Percentiles rank a stretch among this genome's conserved stretches.
Evolutionary conservation across 2,329 filamentous ascomycete species (phyloP).

Genomic region (Dryadomyces quercivorus): DNA sequence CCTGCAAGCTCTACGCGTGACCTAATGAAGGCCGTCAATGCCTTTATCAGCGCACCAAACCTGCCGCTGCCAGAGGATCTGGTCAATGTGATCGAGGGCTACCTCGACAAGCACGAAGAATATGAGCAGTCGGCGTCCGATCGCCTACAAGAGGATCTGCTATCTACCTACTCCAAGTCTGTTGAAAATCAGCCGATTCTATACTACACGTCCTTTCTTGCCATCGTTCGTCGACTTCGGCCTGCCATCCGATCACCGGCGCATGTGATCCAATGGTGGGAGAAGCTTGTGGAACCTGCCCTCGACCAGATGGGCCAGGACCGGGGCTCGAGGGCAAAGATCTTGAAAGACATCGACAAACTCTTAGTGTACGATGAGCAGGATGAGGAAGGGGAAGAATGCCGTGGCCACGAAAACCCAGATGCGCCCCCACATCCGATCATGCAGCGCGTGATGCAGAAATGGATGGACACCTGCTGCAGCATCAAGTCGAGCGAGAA

Average conservation of each 20-base stretch:
- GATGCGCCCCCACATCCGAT: constrained; percentile 32
- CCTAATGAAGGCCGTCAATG: constrained; percentile 43
- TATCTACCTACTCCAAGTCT: constrained; percentile 51
- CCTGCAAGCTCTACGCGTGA: constrained; percentile 43
- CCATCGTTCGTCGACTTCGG: constrained; percentile 50
- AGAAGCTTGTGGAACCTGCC: constrained; percentile 44
- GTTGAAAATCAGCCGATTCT: constrained; percentile 39
- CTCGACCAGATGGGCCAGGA: constrained; percentile 44
- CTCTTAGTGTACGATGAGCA: constrained; percentile 51
- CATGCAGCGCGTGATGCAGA: constrained; percentile 40
- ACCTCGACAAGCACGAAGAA: constrained; percentile 54
- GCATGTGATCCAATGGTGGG: constrained; percentile 61
- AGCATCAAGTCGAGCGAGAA: constrained; percentile 21
- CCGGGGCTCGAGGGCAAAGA: constrained; percentile 51
- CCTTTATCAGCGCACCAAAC: constrained; percentile 34
- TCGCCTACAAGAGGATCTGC: constrained; percentile 61
- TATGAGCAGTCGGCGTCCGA: constrained; percentile 59
- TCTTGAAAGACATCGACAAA: constrained; percentile 50
- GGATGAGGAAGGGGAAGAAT: constrained; percentile 29
- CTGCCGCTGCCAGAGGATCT: constrained; percentile 58
- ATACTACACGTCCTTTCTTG: constrained; percentile 55
- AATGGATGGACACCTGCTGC: constrained; percentile 41
- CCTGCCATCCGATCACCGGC: constrained; percentile 51
- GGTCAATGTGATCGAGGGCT: constrained; percentile 47
- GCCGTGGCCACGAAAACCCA: constrained; percentile 23